Evolutionary conservation across 129 eudicot genomes (phyloP), one percentile per base, ranked within the genome.

Genomic region (Artemisia argyi): DNA sequence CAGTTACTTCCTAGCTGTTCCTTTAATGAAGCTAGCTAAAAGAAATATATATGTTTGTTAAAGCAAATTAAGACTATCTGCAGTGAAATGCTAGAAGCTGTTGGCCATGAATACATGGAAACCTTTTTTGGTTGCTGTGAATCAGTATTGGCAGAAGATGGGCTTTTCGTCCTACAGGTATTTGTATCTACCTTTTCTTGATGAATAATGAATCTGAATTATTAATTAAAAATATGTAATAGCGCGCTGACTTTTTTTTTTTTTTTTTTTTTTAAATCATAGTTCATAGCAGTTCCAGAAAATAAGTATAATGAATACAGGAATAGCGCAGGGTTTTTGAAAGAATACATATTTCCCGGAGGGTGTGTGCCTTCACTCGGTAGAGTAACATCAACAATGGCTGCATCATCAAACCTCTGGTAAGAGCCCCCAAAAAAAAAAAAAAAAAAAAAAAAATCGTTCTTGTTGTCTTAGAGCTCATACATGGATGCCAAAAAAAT

Each of bases 11-110:
- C 3, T 13, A 14, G 8, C 42, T 48, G 47, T 15, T 6, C 15
- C 15, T 26, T 13, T 4, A 39, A 20, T 4, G 3, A 48, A 22
- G 61, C 32, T 0, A 30, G 20, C 14, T 30, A 50, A 18, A 50
- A 28, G 13, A 48, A 24, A 7, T 19, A 11, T 47, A 48, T 19
- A 14, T 2, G 12, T 39, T 7, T 39, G 11, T 39, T 39, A 3
- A 19, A 13, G 26, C 5, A 9, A 19, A 5, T 13, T 20, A 20
- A 20, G 22, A 8, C 46, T 20, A 17, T 52, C 60, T 75, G 69
- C 83, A 91, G 98, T 76, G 97, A 88, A 89, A 95, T 95, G 99
- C 72, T 95, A 80, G 99, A 95, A 86, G 91, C 91, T 46, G 99
- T 95, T 57, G 99, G 99, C 5, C 97, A 95, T 69, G 99, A 95